Evolutionary conservation across 345 rosid genomes (phyloP), one percentile per base, ranked within the genome.

Genomic region (Pistacia vera): DNA sequence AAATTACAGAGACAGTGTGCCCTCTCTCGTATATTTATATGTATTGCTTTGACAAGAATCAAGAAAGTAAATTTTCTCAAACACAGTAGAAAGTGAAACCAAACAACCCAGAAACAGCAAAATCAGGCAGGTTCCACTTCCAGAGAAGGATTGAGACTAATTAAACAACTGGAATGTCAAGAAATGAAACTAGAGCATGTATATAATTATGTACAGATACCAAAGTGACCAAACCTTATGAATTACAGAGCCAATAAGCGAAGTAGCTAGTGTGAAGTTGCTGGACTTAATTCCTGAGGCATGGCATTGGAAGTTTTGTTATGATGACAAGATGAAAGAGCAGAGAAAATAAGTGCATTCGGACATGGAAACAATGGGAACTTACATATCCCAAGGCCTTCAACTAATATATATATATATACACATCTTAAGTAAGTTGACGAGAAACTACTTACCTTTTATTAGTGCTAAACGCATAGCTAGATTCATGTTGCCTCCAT

Each of bases 351-450:
- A 48, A 10, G 71, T 54, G 77, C 75, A 68, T 62, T 61, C 83
- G 80, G 79, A 59, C 73, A 68, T 54, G 84, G 75, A 76, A 56
- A 49, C 52, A 61, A 35, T 44, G 60, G 71, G 66, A 72, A 63
- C 75, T 73, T 51, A 33, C 60, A 28, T 44, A 60, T 66, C 49
- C 81, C 79, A 13, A 67, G 55, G 70, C 61, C 80, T 75, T 57
- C n/a, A 68, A 65, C 73, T 74, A 77, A 38, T 38, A 38, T 38
- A 0, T 25, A 22, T 22, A 22, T 22, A 38, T 79, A 77, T 64
- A 77, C 67, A 41, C 4, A 48, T 49, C 20, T 73, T 58, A 68
- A 35, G 73, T 51, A 71, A 48, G 63, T 58, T 73, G 61, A 61
- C 25, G 25, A 25, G 25, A 25, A 25, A 25, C 0, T 25, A 25